Evolutionary conservation across 2,329 filamentous ascomycete genomes (phyloP), one percentile per base, ranked within the genome.

Genomic region (Xylariaceae sp.): DNA sequence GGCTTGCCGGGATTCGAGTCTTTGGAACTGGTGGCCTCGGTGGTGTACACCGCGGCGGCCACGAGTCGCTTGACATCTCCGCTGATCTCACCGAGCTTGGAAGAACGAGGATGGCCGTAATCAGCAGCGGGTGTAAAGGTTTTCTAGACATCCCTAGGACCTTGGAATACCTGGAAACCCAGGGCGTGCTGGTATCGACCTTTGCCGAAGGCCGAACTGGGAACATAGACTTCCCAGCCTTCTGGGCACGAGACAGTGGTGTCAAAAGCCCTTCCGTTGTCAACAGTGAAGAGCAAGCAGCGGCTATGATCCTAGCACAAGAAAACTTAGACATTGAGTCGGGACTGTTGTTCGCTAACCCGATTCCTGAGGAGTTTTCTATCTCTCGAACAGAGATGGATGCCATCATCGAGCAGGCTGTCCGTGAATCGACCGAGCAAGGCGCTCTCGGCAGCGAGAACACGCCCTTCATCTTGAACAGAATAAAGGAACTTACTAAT

Each of bases 11-110:
- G 9, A 96, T 99, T 70, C 89, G 87, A 62, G 84, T 99, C 48
- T 97, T 99, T 74, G 95, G 92, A 21, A 99, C 95, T 5, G 95
- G 95, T 44, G 95, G 95, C 12, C 84, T 99, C 3, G 93, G 95
- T 53, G 95, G 95, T 56, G 95, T 99, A 20, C 95, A 99, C 73
- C 87, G 93, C 44, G 93, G 91, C 51, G 95, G 87, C 46, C 89
- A 97, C 71, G 82, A 82, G 63, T 90, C 89, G 7, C 89, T 98
- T 87, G 95, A 99, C 71, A 85, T 99, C 60, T 98, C 93, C 58
- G 93, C 95, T 41, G 95, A 99, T 74, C 81, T 99, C 58, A 97
- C 91, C 3, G 95, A 98, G 79, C 84, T 99, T 48, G 93, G 95
- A 16, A 84, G 92, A 55, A 97, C 93, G 7, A 86, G 90, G 10